phyloP scores from a whole-genome alignment of 768 basidiomycete genomes.

The Leccinum imitatum region DNA sequence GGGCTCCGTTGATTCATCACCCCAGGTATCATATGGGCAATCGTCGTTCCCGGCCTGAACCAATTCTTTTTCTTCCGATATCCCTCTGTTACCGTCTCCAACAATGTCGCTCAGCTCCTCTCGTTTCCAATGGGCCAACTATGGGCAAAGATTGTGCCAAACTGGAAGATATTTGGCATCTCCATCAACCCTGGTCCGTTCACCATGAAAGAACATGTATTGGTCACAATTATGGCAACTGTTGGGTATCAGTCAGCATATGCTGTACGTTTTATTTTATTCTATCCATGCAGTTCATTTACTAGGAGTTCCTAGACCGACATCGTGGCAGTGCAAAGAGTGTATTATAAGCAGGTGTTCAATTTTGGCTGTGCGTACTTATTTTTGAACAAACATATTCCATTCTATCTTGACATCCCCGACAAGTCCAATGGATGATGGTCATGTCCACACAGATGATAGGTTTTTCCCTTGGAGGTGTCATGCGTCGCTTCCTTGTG shows the following conservation, averaged over 20 bases:
- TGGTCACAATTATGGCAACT: conserved; percentile 72
- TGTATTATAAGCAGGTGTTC: conserved; percentile 61
- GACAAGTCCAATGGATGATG: conserved; percentile 54
- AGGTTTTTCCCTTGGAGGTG: conserved; percentile 59
- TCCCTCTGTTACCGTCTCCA: conserved; percentile 43
- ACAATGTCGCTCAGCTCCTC: conserved; percentile 71
- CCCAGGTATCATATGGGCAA: conserved; percentile 47
- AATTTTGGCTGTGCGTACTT: conserved; percentile 45
- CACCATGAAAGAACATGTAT: conserved; percentile 69
- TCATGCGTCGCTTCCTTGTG: conserved; percentile 62
- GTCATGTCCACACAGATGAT: conserved; percentile 75
- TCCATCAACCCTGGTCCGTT: conserved; percentile 76
- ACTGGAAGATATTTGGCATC: conserved; percentile 52
- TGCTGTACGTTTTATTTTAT: conserved; percentile 15
- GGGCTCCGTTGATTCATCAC: background rate
- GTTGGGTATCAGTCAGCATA: conserved; percentile 35
- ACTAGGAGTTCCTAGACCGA: conserved; percentile 45
- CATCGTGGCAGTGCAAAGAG: conserved; percentile 69
- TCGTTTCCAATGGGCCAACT: conserved; percentile 66
- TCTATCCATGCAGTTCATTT: background rate
- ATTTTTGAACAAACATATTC: background rate
- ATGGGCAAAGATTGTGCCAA: conserved; percentile 58
- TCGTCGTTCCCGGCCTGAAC: conserved; percentile 70
- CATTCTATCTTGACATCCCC: background rate
- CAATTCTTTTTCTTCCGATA: conserved; percentile 78